Percentiles rank a stretch among this genome's conserved stretches.
phyloP scores from a whole-genome alignment of 768 basidiomycete species.

The Lanmaoa rubissima region DNA sequence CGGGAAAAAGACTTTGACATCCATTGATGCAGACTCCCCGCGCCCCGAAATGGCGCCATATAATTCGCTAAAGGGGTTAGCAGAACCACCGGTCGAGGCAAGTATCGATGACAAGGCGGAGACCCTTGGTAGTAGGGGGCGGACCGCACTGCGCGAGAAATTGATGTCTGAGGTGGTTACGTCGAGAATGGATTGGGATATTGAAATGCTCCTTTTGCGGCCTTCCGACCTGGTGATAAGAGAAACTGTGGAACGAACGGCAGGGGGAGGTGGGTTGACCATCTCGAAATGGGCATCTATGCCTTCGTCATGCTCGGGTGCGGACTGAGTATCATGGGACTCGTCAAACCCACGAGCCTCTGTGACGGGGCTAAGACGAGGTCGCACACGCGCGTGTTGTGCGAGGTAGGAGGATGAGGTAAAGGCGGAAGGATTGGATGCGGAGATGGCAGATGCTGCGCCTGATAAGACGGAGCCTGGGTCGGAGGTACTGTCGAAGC shows the following conservation, averaged over 20 bases:
- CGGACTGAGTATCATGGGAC: slow-evolving; percentile 23
- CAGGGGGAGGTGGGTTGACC: slow-evolving; percentile 41
- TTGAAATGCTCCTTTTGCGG: slow-evolving; percentile 30
- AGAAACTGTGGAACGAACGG: slow-evolving; percentile 18
- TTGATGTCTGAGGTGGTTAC: slow-evolving; percentile 28
- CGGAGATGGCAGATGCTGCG: slow-evolving; percentile 47
- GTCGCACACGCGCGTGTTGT: slow-evolving; percentile 36
- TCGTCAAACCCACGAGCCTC: slow-evolving; percentile 44
- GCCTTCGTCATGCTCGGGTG: slow-evolving; percentile 21
- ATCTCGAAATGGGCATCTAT: slow-evolving; percentile 55
- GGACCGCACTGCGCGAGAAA: slow-evolving; percentile 55
- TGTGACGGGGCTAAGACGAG: slow-evolving; percentile 62
- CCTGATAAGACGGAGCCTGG: slow-evolving; percentile 57
- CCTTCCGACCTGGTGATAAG: slow-evolving; percentile 23
- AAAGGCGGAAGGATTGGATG: slow-evolving; percentile 53
- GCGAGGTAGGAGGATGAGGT: slow-evolving; percentile 46
- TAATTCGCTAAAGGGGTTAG: slow-evolving; percentile 85
- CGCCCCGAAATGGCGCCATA: slow-evolving; percentile 86
- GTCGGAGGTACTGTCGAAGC: slow-evolving; percentile 66
- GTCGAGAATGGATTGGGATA: slow-evolving; percentile 24
- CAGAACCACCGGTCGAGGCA: slow-evolving; percentile 54
- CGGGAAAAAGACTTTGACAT: slow-evolving; percentile 83
- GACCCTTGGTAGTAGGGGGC: slow-evolving; percentile 40
- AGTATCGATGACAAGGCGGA: slow-evolving; percentile 78
- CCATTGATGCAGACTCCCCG: slow-evolving; percentile 57